A percentile compares a stretch with the other conserved stretches of the same genome.
phyloP scores from a whole-genome alignment of 2,329 filamentous ascomycete genomes.

The Akanthomyces uredinophilus region DNA sequence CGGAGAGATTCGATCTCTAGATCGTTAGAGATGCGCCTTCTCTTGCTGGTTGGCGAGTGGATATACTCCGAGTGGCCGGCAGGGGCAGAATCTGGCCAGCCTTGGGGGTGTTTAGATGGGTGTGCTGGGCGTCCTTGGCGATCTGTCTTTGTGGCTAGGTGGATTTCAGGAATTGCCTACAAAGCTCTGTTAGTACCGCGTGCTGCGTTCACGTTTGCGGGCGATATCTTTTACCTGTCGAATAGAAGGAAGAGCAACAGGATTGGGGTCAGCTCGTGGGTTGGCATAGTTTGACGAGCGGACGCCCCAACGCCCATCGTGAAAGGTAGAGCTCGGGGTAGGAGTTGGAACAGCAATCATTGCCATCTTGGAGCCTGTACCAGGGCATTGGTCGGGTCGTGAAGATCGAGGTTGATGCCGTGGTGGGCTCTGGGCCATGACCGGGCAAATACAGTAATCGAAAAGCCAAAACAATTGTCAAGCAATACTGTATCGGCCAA shows the following conservation, averaged over 20 bases:
- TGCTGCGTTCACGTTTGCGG: background rate
- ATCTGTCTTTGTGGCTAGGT: conserved; percentile 27
- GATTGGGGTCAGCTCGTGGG: conserved; percentile 34
- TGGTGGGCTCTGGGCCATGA: conserved; percentile 38
- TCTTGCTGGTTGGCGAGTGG: conserved; percentile 47
- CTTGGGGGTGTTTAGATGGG: conserved; percentile 29
- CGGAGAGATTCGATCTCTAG: conserved; percentile 35
- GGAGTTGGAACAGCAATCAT: conserved; percentile 44
- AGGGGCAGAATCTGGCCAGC: conserved; percentile 24
- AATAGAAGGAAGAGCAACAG: conserved; percentile 46
- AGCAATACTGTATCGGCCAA: background rate
- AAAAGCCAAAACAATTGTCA: conserved; percentile 5
- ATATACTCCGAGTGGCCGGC: conserved; percentile 43
- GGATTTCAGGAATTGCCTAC: conserved; percentile 44
- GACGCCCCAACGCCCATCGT: conserved; percentile 36
- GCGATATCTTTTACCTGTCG: conserved; percentile 38
- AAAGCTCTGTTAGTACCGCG: conserved; percentile 19
- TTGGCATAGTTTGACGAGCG: conserved; percentile 30
- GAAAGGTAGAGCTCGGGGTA: conserved; percentile 36
- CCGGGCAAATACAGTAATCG: conserved; percentile 5
- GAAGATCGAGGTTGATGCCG: conserved; percentile 26
- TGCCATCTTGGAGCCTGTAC: conserved; percentile 40
- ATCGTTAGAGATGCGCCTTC: conserved; percentile 41
- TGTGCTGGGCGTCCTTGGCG: conserved; percentile 27
- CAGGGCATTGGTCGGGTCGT: conserved; percentile 21